A percentile compares a stretch with the other conserved stretches of the same genome.
Evolutionary conservation across 495 filamentous ascomycete genomes (phyloP).

Genomic region (Aspergillus nidulans): DNA sequence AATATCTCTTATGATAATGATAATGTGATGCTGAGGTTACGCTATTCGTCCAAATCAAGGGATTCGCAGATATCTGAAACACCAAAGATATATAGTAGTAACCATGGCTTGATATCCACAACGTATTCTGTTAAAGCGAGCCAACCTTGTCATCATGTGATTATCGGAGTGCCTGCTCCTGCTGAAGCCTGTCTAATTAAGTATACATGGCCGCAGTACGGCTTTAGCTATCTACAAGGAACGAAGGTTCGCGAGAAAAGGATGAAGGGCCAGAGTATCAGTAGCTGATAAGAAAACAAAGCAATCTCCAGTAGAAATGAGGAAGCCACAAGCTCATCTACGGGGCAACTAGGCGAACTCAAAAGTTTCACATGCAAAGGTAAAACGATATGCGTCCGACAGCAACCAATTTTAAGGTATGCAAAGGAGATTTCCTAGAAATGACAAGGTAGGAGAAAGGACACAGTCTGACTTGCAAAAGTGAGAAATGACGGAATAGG

Average conservation of each 20-base stretch:
- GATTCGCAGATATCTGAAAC: no score
- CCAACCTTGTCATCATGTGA: background rate
- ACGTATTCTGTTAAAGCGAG: background rate
- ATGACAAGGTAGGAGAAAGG: background rate
- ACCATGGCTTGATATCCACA: background rate
- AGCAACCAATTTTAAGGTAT: background rate
- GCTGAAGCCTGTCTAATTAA: background rate
- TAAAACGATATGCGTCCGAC: background rate
- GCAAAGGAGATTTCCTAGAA: no score
- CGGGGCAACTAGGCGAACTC: background rate
- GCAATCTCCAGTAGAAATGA: background rate
- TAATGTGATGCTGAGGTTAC: background rate
- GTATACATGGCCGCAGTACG: background rate
- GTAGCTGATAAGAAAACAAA: background rate
- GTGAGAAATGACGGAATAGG: background rate
- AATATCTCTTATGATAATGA: background rate
- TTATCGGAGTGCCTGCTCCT: background rate
- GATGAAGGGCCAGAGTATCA: background rate
- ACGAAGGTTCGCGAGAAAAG: background rate
- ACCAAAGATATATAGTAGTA: background rate
- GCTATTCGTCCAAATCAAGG: background rate
- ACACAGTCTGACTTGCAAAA: no score
- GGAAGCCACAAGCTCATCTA: background rate
- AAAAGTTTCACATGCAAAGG: background rate
- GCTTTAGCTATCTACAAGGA: background rate